Evolutionary conservation across 2,329 filamentous ascomycete genomes (phyloP).

Genomic region (Cladosporium sp.): DNA sequence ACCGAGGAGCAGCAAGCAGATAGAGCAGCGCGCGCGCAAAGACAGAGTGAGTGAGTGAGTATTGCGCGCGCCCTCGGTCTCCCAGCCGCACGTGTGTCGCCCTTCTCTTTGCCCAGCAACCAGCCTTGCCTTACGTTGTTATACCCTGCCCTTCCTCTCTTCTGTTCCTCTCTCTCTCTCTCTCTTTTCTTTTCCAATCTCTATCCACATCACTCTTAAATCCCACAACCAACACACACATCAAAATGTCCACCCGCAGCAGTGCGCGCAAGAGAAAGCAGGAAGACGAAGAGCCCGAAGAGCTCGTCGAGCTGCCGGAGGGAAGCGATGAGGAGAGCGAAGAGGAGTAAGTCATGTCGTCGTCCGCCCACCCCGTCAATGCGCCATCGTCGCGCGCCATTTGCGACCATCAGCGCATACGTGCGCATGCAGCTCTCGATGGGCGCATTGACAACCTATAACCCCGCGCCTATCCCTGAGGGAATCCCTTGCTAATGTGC

Average conservation of each 20-base stretch:
- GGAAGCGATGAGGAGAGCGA: constrained; percentile 37
- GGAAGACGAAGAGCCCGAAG: constrained; percentile 38
- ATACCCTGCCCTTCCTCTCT: neutral
- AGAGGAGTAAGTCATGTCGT: constrained; percentile 36
- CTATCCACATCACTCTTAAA: neutral
- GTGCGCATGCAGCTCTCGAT: neutral
- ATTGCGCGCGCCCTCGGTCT: neutral
- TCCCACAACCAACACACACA: neutral
- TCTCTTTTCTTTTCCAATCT: neutral
- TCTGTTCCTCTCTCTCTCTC: neutral
- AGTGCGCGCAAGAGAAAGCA: constrained; percentile 38
- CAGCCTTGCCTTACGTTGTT: neutral
- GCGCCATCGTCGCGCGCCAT: neutral
- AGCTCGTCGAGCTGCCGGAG: constrained; percentile 39
- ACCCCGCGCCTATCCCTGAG: no score
- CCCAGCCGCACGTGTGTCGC: neutral
- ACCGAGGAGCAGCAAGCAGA: no score
- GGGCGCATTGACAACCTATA: no score
- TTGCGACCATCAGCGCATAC: neutral
- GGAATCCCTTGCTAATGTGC: neutral
- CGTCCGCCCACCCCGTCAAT: neutral
- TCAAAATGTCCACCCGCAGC: constrained; percentile 3
- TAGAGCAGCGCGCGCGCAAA: no score
- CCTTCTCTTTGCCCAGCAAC: constrained; percentile 5
- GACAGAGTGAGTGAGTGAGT: neutral